phyloP scores from a whole-genome alignment of 2,329 filamentous ascomycete genomes.

The Fusarium scirpi region DNA sequence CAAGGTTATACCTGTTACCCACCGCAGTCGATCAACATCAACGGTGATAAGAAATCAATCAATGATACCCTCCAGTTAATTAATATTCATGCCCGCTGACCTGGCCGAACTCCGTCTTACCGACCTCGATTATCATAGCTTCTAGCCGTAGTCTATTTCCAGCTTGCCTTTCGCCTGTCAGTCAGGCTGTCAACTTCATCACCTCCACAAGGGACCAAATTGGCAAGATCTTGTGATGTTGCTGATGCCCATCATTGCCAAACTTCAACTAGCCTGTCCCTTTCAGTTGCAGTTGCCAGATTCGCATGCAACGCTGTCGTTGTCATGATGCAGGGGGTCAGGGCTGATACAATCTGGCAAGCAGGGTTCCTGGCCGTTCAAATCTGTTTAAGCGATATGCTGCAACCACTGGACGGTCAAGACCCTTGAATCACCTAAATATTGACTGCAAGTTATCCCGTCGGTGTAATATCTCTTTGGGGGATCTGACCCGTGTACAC shows the following conservation, averaged over 20 bases:
- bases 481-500: constrained; percentile 33
- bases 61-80: not conserved
- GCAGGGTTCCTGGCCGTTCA: constrained; percentile 29
- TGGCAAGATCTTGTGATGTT: constrained; percentile 1
- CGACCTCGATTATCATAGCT: constrained; percentile 12
- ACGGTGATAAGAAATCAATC: constrained; percentile 15
- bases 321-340: constrained; percentile 27
- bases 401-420: constrained; percentile 13
- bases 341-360: constrained; percentile 29
- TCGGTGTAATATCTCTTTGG: constrained; percentile 32
- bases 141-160: constrained; percentile 14
- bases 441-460: constrained; percentile 28
- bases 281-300: constrained; percentile 38
- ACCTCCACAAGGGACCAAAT: constrained; percentile 17
- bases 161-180: constrained; percentile 7
- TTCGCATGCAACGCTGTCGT: constrained; percentile 41
- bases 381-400: constrained; percentile 29
- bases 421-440: constrained; percentile 25
- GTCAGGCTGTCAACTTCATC: constrained; percentile 4
- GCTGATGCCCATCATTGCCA: constrained; percentile 23
- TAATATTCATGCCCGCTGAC: constrained; percentile 1
- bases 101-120: constrained; percentile 3
- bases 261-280: constrained; percentile 31
- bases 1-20: not conserved
- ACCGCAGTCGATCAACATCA: not conserved